Conservation (phyloP, 164 flowering plant species). For the Aristolochia contorta region DNA sequence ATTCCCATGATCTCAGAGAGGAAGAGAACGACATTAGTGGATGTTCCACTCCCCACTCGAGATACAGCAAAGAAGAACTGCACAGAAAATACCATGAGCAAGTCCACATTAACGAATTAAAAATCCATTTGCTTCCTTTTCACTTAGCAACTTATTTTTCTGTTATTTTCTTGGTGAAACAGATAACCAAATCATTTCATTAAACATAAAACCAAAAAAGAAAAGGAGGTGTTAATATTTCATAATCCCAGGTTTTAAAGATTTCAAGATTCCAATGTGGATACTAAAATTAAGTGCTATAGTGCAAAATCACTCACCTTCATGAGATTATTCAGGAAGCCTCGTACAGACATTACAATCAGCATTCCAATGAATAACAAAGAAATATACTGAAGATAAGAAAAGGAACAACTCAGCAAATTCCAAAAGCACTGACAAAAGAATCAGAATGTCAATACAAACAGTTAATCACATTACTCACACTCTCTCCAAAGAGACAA, state of each 20-base stretch:
- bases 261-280: too few relatives aligned
- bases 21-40: slow-evolving; percentile 92
- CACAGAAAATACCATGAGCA: slow-evolving; percentile 12
- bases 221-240: background rate
- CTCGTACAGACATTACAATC: slow-evolving; percentile 86
- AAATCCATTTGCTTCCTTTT: too few relatives aligned
- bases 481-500: too few relatives aligned
- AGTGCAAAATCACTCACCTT: slow-evolving; percentile 40
- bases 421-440: background rate
- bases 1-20: slow-evolving; percentile 98
- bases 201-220: background rate
- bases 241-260: too few relatives aligned
- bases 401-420: background rate
- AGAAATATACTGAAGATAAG: slow-evolving; percentile 70
- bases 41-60: slow-evolving; percentile 93
- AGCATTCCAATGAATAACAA: slow-evolving; percentile 89
- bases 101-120: too few relatives aligned
- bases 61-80: slow-evolving; percentile 99
- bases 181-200: too few relatives aligned
- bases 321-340: slow-evolving; percentile 86
- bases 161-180: too few relatives aligned
- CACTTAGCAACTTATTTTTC: too few relatives aligned
- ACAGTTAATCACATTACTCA: too few relatives aligned
- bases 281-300: too few relatives aligned
- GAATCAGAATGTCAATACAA: background rate